Base-by-base conservation (phyloP, 208 protist genomes). In the Balamuthia mandrillaris region DNA sequence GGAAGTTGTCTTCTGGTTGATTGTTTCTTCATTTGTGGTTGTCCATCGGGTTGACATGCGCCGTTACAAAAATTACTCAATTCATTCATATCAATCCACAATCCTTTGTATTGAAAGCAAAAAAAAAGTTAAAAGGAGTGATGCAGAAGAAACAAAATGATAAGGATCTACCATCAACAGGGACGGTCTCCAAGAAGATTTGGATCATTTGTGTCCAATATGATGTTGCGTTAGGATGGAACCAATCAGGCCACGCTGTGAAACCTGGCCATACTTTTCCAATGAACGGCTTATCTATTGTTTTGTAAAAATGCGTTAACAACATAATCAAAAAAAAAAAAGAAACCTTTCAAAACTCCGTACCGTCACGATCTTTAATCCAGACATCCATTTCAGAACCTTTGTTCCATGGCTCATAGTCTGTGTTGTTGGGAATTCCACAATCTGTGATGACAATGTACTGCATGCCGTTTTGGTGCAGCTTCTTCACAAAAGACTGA, bases 41-140 rank as follows among this genome's bases (percentile, higher is more conserved):
- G n/a, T n/a, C n/a, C n/a, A n/a, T n/a, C n/a, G n/a, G 47, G 21
- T 9, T 10, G 29, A 54, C 88, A 89, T 39, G 49, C 70, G 41
- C 87, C 82, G 37, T 91, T 77, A 78, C 90, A 95, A 74, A 96
- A 94, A 85, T 93, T 94, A 35, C 60, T 81, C 2, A 87, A 39
- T 68, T 96, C 94, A 84, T 97, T 96, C 95, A 97, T 97, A 81
- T 97, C 95, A 9, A 92, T 87, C 95, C 95, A 97, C 16, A 85
- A 47, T 41, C 65, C 81, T 72, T n/a, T 3, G 61, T 70, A 49
- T 56, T 70, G 16, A 18, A 70, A 49, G 31, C 21, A n/a, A 70
- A 39, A 70, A 49, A 56, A 56, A 56, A n/a, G 49, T 56, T n/a
- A 39, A 49, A 49, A 18, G 24, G 21, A 70, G 61, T 56, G 31